Evolutionary conservation across 192 early-diverging fungal genomes (phyloP), one percentile per base, ranked within the genome.

Genomic region (Mortierella claussenii): DNA sequence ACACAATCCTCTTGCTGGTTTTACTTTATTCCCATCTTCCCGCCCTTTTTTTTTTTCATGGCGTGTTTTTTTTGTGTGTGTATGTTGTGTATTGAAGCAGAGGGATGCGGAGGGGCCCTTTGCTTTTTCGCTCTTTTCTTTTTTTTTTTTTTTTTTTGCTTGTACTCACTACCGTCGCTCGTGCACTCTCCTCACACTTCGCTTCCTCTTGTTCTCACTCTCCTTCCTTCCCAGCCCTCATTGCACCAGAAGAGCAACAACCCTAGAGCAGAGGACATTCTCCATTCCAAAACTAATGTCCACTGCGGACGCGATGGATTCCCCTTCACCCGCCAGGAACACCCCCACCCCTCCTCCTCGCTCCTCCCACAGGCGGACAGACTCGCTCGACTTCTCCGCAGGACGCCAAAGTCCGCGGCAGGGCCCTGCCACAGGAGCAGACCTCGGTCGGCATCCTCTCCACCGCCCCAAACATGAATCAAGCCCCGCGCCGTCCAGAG

Each of bases 1-100:
- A n/a, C n/a, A n/a, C 13, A 7, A 40, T 40, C 13, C 37, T 40
- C 28, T 52, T 28, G 10, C 17, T 52, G 4, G 5, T 12, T 31
- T 28, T 51, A 13, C n/a, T 57, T 57, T 42, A 3, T 26, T 15
- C 12, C 11, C 23, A 27, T 58, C 27, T 45, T 55, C 37, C 37
- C 37, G 37, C 37, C 37, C 37, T 40, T 40, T 40, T 40, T 40
- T 40, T 17, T 45, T 58, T 45, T 17, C 32, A 27, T 61, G 46
- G 46, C 34, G 36, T 47, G 28, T 15, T 32, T 53, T 42, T 36
- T 36, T 31, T 24, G 49, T 15, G 13, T 15, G 15, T 36, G 30
- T 36, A n/a, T n/a, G n/a, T n/a, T n/a, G n/a, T n/a, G n/a, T n/a
- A n/a, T n/a, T n/a, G n/a, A n/a, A n/a, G n/a, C n/a, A n/a, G n/a